Conservation (phyloP, 352 stramenopile species). For the Thalassiosira livingstoniorum region DNA sequence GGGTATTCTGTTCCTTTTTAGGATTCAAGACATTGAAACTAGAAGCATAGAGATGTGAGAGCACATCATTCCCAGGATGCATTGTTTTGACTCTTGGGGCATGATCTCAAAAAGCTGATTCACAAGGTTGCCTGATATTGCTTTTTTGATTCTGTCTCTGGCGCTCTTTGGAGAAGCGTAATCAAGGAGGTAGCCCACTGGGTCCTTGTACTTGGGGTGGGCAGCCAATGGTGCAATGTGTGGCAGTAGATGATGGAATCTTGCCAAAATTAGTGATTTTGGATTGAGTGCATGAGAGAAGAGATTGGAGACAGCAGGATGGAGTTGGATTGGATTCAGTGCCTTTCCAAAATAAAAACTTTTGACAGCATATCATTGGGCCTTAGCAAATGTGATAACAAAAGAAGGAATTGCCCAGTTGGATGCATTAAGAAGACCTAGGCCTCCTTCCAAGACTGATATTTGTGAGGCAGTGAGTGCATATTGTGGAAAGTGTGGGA, state of each 20-base stretch:
- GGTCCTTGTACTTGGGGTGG: background rate
- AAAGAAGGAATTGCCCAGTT: slow-evolving; percentile 38
- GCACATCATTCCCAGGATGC: background rate
- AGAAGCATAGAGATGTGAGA: background rate
- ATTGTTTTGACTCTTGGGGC: background rate
- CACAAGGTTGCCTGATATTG: background rate
- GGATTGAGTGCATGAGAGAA: slow-evolving; percentile 2
- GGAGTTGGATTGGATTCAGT: background rate
- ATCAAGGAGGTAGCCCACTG: background rate
- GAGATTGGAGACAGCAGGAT: slow-evolving; percentile 11
- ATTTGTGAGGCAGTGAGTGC: background rate
- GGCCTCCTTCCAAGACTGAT: background rate
- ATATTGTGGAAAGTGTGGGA: background rate
- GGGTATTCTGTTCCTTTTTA: too few relatives aligned
- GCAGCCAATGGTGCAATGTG: slow-evolving; percentile 14
- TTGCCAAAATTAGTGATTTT: slow-evolving; percentile 15
- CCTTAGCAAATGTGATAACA: slow-evolving; percentile 37
- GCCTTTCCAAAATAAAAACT: slow-evolving; percentile 20
- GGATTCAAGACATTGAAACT: too few relatives aligned
- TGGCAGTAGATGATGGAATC: slow-evolving; percentile 19
- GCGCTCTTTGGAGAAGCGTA: background rate
- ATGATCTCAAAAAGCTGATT: background rate
- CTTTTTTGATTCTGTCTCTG: background rate
- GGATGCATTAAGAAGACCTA: background rate
- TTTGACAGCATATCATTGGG: slow-evolving; percentile 1